These are phyloP conservation scores for Xanthoparmelia taractica DNA, from an alignment of 495 filamentous ascomycete species.

Conservation along the genomic window DNA sequence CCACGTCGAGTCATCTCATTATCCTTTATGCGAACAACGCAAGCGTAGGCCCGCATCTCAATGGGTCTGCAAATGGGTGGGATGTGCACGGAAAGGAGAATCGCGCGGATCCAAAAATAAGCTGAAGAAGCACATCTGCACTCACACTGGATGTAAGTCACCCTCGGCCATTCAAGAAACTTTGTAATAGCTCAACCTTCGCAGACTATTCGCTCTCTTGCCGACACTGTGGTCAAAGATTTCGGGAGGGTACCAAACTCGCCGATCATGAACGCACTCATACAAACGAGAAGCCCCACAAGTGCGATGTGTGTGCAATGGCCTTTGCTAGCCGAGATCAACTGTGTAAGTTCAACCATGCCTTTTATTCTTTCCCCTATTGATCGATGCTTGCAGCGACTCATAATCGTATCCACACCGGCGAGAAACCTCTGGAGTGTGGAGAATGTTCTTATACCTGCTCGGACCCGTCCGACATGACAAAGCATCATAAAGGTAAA, in stretches of 20 bases:
- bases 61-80: constrained; percentile 16
- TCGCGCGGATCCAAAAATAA: constrained; percentile 5
- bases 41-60: too few relatives aligned
- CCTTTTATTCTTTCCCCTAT: background rate
- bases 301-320: constrained; percentile 40
- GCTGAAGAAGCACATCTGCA: constrained; percentile 17
- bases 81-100: constrained; percentile 10
- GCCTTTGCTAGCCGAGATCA: constrained; percentile 45
- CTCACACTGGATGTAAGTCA: constrained; percentile 15
- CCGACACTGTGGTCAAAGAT: constrained; percentile 37
- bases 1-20: constrained; percentile 16
- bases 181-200: background rate
- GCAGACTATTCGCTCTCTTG: constrained; percentile 11
- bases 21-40: background rate
- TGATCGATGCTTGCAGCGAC: constrained; percentile 34
- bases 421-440: constrained; percentile 47
- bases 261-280: constrained; percentile 48
- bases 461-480: constrained; percentile 23
- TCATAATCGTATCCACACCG: constrained; percentile 44
- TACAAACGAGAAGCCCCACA: constrained; percentile 45
- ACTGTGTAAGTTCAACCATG: constrained; percentile 22
- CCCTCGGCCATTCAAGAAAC: background rate
- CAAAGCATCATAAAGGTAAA: constrained; percentile 23
- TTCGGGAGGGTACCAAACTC: constrained; percentile 41
- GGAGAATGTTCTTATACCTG: constrained; percentile 19